These are phyloP conservation scores for Tardiomyces depauwii DNA, from an alignment of 1,139 yeast genomes.

Conservation along the genomic window DNA sequence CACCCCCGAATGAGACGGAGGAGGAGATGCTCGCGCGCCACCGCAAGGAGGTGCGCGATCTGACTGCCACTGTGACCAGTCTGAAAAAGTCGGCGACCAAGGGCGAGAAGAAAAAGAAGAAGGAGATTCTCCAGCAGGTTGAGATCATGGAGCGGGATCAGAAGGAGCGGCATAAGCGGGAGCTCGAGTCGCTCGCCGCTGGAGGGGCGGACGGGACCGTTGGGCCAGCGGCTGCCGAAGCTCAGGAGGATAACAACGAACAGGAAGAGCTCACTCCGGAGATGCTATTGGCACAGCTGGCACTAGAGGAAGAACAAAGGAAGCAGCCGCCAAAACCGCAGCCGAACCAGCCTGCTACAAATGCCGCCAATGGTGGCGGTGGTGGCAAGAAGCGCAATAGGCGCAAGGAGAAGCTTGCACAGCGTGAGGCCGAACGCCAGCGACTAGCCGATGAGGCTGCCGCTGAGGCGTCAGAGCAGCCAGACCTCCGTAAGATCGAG, in stretches of 20 bases:
- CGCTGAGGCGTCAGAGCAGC: conserved; percentile 52
- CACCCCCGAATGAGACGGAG: conserved; percentile 22
- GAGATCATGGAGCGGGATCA: conserved; percentile 46
- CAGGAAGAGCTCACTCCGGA: conserved; percentile 53
- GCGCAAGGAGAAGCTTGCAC: conserved; percentile 72
- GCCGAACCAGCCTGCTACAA: conserved; percentile 2
- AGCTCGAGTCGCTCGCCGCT: conserved; percentile 25
- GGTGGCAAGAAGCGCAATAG: conserved; percentile 42
- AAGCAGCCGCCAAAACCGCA: conserved; percentile 6
- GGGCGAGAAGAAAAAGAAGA: conserved; percentile 53
- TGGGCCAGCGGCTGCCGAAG: too few relatives aligned
- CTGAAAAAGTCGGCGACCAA: conserved; percentile 78
- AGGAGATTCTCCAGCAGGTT: conserved; percentile 42
- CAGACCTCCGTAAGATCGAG: conserved; percentile 64
- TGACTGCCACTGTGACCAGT: conserved; percentile 56
- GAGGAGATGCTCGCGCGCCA: conserved; percentile 56
- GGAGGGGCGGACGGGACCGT: too few relatives aligned
- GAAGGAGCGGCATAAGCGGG: conserved; percentile 41
- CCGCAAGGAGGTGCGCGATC: conserved; percentile 54
- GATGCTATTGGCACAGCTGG: conserved; percentile 45
- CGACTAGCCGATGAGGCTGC: conserved; percentile 56
- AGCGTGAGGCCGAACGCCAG: conserved; percentile 59
- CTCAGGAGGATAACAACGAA: conserved; percentile 19
- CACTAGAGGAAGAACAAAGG: conserved; percentile 21
- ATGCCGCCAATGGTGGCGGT: conserved; percentile 7